These are phyloP conservation scores for Naganishia sp. DNA, from an alignment of 1,284 basidiomycete species.

Conservation along the genomic window DNA sequence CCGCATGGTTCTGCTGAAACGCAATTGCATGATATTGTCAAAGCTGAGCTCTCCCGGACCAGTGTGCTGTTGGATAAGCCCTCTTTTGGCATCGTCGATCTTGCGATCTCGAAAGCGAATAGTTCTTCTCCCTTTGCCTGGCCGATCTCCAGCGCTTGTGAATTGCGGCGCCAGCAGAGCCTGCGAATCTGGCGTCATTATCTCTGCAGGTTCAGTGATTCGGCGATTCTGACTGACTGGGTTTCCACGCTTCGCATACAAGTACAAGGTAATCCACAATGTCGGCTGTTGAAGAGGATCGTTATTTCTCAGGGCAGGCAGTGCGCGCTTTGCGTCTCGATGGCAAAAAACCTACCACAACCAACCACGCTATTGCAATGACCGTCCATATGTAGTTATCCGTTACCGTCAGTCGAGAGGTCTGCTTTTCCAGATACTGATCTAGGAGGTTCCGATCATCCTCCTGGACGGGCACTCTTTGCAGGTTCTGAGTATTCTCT, in stretches of 20 bases:
- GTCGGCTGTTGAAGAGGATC: not conserved
- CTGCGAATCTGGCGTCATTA: not conserved
- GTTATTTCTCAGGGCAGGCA: not conserved
- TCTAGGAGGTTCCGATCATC: not conserved
- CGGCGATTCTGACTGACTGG: not conserved
- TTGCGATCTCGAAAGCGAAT: conserved; percentile 5
- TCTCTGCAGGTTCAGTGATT: too few species aligned
- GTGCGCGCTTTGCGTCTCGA: too few species aligned
- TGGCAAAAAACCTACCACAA: conserved; percentile 4
- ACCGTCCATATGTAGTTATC: conserved; percentile 6
- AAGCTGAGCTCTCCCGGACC: conserved; percentile 5
- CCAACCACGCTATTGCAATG: not conserved
- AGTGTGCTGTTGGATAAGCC: not conserved
- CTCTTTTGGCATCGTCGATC: not conserved
- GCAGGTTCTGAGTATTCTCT: not conserved
- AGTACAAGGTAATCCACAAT: not conserved
- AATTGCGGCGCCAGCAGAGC: conserved; percentile 9
- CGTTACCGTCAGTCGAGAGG: conserved; percentile 17
- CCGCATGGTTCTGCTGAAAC: conserved; percentile 12
- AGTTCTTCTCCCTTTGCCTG: not conserved
- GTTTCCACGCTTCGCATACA: not conserved
- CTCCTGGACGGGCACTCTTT: too few species aligned
- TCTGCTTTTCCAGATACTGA: conserved; percentile 3
- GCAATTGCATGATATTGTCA: conserved; percentile 19
- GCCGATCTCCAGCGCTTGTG: not conserved